Evolutionary conservation across 805 yeast species (phyloP), one percentile per base, ranked within the genome.

Genomic region (Candida dendrica): DNA sequence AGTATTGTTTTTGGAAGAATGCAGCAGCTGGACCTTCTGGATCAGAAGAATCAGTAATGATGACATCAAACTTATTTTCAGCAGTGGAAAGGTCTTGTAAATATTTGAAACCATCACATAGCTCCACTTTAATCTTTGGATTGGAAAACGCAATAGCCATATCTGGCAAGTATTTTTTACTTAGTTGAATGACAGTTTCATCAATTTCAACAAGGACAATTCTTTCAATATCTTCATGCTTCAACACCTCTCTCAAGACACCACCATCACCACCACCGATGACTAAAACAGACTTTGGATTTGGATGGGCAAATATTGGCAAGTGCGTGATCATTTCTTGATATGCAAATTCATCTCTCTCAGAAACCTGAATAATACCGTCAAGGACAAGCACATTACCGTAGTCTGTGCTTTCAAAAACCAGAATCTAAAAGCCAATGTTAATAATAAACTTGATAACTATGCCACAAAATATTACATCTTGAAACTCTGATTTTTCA

Each of bases 221-320:
- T 37, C 66, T 62, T 49, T 83, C 81, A 4, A 81, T 73, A 36
- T 72, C 67, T 6, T 72, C 68, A 56, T 84, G 91, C 64, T 89
- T 90, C 37, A 87, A 77, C 15, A 86, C 81, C 61, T 89, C 97
- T 54, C 97, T 74, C 31, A 90, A 66, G 17, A 89, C 96, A 47
- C 97, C 97, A 49, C 97, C 95, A 61, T 89, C 97, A 35, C 97
- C 97, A 20, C 97, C 97, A 22, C 97, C 97, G 53, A 89, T 85
- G 26, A 89, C 93, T 40, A 89, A 72, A 9, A 88, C 95, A 42
- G 72, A 74, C 51, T 75, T 75, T 2, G 97, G 96, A 34, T 69
- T 55, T 3, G 77, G 76, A 64, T 89, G 97, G 10, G 86, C 66
- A 75, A 81, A 79, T 43, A 90, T 56, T 4, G 96, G 90, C 24